Evolutionary conservation across 2,329 filamentous ascomycete genomes (phyloP), one percentile per base, ranked within the genome.

Genomic region (Nemania abortiva): DNA sequence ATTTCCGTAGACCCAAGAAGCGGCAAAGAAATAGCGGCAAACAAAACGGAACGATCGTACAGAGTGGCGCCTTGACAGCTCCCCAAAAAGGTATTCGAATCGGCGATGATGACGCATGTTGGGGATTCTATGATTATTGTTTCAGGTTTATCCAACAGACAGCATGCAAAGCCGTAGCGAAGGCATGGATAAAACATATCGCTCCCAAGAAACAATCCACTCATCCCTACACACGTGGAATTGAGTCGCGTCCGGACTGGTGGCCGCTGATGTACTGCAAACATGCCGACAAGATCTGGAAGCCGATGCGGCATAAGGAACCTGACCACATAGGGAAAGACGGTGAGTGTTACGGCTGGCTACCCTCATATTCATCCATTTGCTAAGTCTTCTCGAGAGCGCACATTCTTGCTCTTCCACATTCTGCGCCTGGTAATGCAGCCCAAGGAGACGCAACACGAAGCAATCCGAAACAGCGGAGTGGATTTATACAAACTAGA

Each of bases 131-230:
- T 72, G 83, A 87, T 56, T 83, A 86, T 49, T 82, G 88, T 0
- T 89, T 93, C 76, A 88, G 87, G 70, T 86, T 87, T 66, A 87
- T 91, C 73, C 91, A 94, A 74, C 92, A 94, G 74, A 86, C 88
- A 1, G 87, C 89, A 6, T 91, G 90, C 80, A 94, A 94, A 79
- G 82, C 90, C 29, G 89, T 94, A 61, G 89, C 89, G 39, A 94
- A 94, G 77, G 90, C 88, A 11, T 94, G 91, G 88, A 89, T 94
- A 68, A 93, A 93, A 76, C 85, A 88, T 1, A 88, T 94, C 1
- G 91, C 92, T 74, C 92, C 92, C 0, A 93, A 92, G 80, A 94
- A 94, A 79, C 91, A 93, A 78, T 90, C 90, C 0, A 90, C 88
- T 20, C 89, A 92, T 73, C 91, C 92, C 0, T 94, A 94, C 75